Evolutionary conservation across 768 basidiomycete species (phyloP).

Genomic region (Naganishia vaughanmartiniae): DNA sequence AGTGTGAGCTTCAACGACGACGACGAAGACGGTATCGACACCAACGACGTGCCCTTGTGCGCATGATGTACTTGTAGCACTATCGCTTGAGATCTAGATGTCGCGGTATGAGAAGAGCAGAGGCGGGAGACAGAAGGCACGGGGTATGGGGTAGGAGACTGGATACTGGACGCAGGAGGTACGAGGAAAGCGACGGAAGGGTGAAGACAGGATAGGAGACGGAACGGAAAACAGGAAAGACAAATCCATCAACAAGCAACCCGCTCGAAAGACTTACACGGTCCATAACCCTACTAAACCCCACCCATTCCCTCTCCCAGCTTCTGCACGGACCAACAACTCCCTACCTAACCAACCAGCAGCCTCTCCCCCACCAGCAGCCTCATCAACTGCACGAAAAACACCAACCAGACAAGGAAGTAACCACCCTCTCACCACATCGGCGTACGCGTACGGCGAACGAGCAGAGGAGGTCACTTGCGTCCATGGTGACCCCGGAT

Average conservation of each 20-base stretch:
- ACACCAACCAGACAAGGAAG: not conserved
- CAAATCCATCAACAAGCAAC: not conserved
- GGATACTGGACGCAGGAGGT: too few species aligned
- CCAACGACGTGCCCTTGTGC: too few species aligned
- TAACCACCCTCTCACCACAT: constrained; percentile 2
- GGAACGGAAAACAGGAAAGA: not conserved
- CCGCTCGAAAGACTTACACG: not conserved
- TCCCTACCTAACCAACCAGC: not conserved
- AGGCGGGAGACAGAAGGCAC: too few species aligned
- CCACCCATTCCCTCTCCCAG: not conserved
- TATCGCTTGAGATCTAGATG: too few species aligned
- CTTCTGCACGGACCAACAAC: not conserved
- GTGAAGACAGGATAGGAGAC: too few species aligned
- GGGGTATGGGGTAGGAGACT: too few species aligned
- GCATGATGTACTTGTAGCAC: too few species aligned
- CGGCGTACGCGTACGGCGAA: not conserved
- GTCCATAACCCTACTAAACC: not conserved
- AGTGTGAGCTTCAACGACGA: too few species aligned
- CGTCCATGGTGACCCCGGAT: not conserved
- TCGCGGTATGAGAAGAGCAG: too few species aligned
- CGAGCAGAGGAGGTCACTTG: not conserved
- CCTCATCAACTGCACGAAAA: not conserved
- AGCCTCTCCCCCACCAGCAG: too few species aligned
- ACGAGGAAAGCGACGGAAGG: too few species aligned
- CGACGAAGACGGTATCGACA: too few species aligned